Percentiles rank a stretch among this genome's conserved stretches.
These are phyloP conservation scores for Agaricales sp. DNA, from an alignment of 1,284 basidiomycete species.

Conservation along the genomic window DNA sequence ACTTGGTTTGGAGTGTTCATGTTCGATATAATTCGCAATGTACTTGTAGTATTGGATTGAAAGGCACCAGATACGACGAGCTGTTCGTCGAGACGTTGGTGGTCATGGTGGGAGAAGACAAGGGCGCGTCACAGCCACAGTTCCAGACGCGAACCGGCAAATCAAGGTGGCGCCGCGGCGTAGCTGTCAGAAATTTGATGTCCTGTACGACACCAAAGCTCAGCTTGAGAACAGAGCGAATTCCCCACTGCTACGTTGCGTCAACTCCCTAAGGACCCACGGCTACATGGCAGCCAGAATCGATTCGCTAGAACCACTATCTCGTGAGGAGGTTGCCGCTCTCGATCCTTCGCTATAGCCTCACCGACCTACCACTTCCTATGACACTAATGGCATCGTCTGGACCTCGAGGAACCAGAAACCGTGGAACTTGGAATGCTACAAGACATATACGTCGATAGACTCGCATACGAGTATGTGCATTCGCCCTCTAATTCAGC, in stretches of 20 bases:
- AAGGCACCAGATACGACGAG: no score
- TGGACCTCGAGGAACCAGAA: constrained; percentile 52
- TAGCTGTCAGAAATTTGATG: constrained; percentile 70
- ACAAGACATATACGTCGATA: constrained; percentile 65
- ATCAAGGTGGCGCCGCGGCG: no score
- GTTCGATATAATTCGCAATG: no score
- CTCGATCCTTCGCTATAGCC: constrained; percentile 73
- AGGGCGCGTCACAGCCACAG: no score
- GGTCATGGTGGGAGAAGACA: no score
- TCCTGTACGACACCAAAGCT: constrained; percentile 50
- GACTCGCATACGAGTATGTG: constrained; percentile 87
- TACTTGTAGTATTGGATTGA: no score
- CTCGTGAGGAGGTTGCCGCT: constrained; percentile 76
- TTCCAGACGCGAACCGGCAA: no score
- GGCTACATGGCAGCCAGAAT: constrained; percentile 76
- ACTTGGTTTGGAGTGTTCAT: no score
- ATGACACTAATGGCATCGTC: constrained; percentile 73
- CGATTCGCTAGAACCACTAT: constrained; percentile 79
- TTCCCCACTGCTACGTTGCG: constrained; percentile 75
- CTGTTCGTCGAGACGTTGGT: no score
- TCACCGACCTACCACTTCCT: constrained; percentile 26
- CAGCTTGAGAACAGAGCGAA: constrained; percentile 77
- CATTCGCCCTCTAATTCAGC: constrained; percentile 73
- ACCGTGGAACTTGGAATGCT: constrained; percentile 62
- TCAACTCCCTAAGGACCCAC: constrained; percentile 74